Conservation (phyloP, 139 green algal genomes). For the Pleodorina starrii region DNA sequence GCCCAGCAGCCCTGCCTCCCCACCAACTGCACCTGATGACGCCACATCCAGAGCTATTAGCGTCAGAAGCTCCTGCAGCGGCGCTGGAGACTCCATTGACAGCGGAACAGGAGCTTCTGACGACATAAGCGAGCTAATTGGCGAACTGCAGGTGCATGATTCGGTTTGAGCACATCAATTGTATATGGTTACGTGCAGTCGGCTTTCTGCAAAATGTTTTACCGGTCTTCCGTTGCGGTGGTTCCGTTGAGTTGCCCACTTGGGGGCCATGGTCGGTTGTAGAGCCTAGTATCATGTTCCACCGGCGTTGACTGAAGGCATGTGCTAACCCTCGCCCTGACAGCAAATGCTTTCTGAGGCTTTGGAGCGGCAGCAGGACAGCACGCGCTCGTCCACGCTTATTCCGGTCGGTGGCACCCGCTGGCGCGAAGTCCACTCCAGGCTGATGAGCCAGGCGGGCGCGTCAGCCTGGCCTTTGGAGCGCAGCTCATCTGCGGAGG, state of each 20-base stretch:
- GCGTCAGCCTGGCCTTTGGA: neutral
- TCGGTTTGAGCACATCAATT: too few species aligned
- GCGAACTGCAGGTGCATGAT: slow-evolving; percentile 18
- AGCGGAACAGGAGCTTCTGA: neutral
- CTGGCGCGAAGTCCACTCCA: slow-evolving; percentile 15
- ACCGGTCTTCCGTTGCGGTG: too few species aligned
- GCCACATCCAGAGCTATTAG: neutral
- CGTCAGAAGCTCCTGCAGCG: neutral
- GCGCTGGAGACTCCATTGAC: neutral
- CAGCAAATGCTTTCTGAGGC: neutral
- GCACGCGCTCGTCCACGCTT: neutral
- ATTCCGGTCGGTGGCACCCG: slow-evolving; percentile 10
- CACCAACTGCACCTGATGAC: neutral
- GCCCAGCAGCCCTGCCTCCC: too few species aligned
- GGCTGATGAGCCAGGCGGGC: slow-evolving; percentile 22
- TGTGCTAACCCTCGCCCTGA: neutral
- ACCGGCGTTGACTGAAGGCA: neutral
- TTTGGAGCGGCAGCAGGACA: neutral
- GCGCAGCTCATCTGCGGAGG: neutral
- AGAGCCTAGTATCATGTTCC: neutral
- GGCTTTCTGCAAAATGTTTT: too few species aligned
- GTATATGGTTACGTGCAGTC: too few species aligned
- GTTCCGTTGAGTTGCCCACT: too few species aligned
- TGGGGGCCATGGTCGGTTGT: too few species aligned
- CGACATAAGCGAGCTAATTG: slow-evolving; percentile 10